These are phyloP conservation scores for Kitagawia praeruptora DNA, from an alignment of 129 eudicot genomes.

Conservation along the genomic window DNA sequence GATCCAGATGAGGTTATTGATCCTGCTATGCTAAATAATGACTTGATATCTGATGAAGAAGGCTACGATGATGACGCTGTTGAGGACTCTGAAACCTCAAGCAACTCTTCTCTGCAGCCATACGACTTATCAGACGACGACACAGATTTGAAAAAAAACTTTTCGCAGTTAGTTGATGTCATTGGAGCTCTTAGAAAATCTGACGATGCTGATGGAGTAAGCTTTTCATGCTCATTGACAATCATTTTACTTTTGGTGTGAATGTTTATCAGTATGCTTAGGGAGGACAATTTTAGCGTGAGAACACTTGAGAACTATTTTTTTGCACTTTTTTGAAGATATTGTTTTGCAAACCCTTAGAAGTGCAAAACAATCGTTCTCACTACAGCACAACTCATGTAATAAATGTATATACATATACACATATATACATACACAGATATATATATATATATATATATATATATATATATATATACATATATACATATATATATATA, in stretches of 20 bases:
- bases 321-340: neutral
- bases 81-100: slow-evolving; percentile 69
- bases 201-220: slow-evolving; percentile 94
- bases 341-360: neutral
- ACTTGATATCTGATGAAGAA: slow-evolving; percentile 33
- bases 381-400: neutral
- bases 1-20: slow-evolving; percentile 94
- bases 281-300: neutral
- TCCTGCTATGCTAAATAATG: slow-evolving; percentile 54
- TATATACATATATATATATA: too few relatives aligned
- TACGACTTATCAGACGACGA: slow-evolving; percentile 88
- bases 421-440: too few relatives aligned
- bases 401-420: too few relatives aligned
- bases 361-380: neutral
- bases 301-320: neutral
- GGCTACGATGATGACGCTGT: slow-evolving; percentile 32
- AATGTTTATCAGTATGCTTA: neutral
- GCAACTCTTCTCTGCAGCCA: slow-evolving; percentile 77
- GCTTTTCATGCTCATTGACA: slow-evolving; percentile 14
- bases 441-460: too few relatives aligned
- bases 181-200: slow-evolving; percentile 81
- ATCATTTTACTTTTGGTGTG: neutral
- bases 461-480: too few relatives aligned
- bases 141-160: slow-evolving; percentile 60
- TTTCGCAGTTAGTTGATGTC: slow-evolving; percentile 78